Evolutionary conservation across 352 stramenopile genomes (phyloP), one percentile per base, ranked within the genome.

Genomic region (Lagenidium giganteum): DNA sequence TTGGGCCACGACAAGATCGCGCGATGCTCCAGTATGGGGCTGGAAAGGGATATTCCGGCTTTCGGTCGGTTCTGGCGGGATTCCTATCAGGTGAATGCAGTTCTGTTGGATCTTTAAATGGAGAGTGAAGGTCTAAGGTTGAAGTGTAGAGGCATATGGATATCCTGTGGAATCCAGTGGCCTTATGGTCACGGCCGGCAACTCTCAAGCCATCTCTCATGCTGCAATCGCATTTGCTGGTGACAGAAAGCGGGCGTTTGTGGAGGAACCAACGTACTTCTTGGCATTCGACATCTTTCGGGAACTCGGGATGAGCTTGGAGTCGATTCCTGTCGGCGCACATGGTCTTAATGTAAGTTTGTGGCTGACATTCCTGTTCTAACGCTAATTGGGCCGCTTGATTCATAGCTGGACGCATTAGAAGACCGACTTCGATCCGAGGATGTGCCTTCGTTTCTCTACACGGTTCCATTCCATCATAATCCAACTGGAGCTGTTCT

Each of bases 231-330:
- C 69, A 16, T 81, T 90, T 18, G 69, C 81, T 13, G 65, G 75
- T 38, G 72, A 70, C 36, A 85, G 78, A 42, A 90, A 95, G 64
- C 70, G 85, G 14, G 85, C 96, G 11, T 91, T 94, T 47, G 71
- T 97, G 3, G 90, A 97, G 57, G 68, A 91, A 14, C 93, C 91
- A 9, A 96, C 88, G 4, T 97, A 98, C 59, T 97, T 97, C 46
- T 58, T 97, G 11, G 88, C 79, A 7, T 75, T 87, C 27, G 66
- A 87, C 28, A 96, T 98, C 64, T 97, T 98, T 39, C 68, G 68
- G 24, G 89, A 95, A 42, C 72, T 96, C 49, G 79, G 84, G 16
- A 57, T 97, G 9, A 67, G 85, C 20, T 42, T 97, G 23, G 64
- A 79, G 33, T 61, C 67, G 13, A 54, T 97, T 13, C 81, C 70